Percentiles rank a stretch among this genome's conserved stretches.
Evolutionary conservation across 1,284 basidiomycete species (phyloP).

Genomic region (Cutaneotrichosporon daszewskae): DNA sequence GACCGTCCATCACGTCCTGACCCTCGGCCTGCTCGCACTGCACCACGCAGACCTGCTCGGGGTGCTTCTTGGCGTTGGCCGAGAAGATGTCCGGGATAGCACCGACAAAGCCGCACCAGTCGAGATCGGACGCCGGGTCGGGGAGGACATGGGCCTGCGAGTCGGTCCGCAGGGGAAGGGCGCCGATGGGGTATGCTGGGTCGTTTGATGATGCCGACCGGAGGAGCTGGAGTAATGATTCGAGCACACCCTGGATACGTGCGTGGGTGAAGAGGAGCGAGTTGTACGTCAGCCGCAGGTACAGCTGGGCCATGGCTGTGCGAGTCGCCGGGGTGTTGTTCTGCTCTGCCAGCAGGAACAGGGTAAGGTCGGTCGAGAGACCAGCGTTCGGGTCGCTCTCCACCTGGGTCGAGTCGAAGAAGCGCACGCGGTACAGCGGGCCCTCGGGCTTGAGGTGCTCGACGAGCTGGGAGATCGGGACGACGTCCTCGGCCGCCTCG

Average conservation of each 20-base stretch:
- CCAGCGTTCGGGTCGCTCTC: conserved; percentile 73
- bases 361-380: conserved; percentile 83
- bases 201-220: conserved; percentile 60
- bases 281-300: conserved; percentile 85
- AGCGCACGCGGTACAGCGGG: conserved; percentile 82
- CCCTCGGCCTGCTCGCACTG: conserved; percentile 58
- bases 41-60: conserved; percentile 74
- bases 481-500: conserved; percentile 74
- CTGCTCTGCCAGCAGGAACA: conserved; percentile 60
- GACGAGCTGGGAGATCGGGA: conserved; percentile 79
- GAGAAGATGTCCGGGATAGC: conserved; percentile 93
- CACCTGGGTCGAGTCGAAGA: conserved; percentile 73
- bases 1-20: conserved; percentile 43
- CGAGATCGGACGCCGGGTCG: conserved; percentile 77
- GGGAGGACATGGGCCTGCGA: conserved; percentile 69
- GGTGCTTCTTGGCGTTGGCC: conserved; percentile 67
- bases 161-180: conserved; percentile 73
- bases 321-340: conserved; percentile 62
- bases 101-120: conserved; percentile 97
- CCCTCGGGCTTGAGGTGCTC: conserved; percentile 61
- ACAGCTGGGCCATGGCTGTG: conserved; percentile 59
- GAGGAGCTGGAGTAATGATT: conserved; percentile 78
- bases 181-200: conserved; percentile 58
- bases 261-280: conserved; percentile 82
- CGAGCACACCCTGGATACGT: conserved; percentile 72